phyloP scores from a whole-genome alignment of 176 grass and related monocot genomes.

The Triticum dicoccoides region DNA sequence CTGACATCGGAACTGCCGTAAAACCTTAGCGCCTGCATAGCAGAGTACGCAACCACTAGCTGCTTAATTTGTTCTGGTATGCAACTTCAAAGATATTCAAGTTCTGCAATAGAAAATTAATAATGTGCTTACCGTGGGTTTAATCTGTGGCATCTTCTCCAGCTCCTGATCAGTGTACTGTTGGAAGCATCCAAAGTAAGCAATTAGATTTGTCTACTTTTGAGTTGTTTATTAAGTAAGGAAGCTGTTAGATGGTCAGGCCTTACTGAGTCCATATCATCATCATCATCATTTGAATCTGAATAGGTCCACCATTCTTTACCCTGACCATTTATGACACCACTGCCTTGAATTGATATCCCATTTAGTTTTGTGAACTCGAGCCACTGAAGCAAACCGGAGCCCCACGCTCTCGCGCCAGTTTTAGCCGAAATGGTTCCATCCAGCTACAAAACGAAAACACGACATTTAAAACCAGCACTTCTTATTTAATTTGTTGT shows the following conservation, averaged over 20 bases:
- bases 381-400: slow-evolving; percentile 77
- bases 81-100: neutral
- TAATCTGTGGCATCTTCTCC: slow-evolving; percentile 63
- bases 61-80: neutral
- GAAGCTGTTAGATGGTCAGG: slow-evolving; percentile 19
- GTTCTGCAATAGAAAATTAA: neutral
- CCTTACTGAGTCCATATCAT: slow-evolving; percentile 56
- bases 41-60: neutral
- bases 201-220: slow-evolving; percentile 32
- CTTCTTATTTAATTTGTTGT: neutral
- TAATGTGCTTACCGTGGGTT: slow-evolving; percentile 77
- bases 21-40: slow-evolving; percentile 80
- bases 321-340: slow-evolving; percentile 74
- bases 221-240: neutral
- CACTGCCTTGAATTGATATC: slow-evolving; percentile 74
- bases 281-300: slow-evolving; percentile 33
- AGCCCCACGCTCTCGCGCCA: slow-evolving; percentile 56
- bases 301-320: slow-evolving; percentile 81
- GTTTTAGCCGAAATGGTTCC: slow-evolving; percentile 74
- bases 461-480: neutral
- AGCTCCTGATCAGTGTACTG: slow-evolving; percentile 57
- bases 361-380: slow-evolving; percentile 88
- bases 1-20: slow-evolving; percentile 94
- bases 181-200: slow-evolving; percentile 32
- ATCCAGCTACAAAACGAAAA: slow-evolving; percentile 54